A percentile compares a stretch with the other conserved stretches of the same genome.
These are phyloP conservation scores for Plantago coronopus DNA, from an alignment of 305 asterid genomes.

Conservation along the genomic window DNA sequence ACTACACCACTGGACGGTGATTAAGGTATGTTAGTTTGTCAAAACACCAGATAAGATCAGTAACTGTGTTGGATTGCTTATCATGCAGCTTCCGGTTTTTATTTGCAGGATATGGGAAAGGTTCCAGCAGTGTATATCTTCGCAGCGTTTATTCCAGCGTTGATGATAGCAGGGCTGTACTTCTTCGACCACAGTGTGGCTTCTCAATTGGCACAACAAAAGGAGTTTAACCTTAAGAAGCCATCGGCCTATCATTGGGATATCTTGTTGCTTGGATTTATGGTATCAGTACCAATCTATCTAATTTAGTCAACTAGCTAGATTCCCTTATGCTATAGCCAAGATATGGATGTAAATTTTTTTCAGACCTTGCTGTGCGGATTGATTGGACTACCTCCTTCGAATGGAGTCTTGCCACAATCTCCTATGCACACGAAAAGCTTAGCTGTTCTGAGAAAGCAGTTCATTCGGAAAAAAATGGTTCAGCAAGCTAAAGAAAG, in stretches of 20 bases:
- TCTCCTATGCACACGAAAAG: slow-evolving; percentile 88
- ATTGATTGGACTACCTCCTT: slow-evolving; percentile 75
- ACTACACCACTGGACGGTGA: slow-evolving; percentile 66
- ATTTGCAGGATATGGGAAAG: slow-evolving; percentile 70
- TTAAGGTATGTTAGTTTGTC: slow-evolving; percentile 40
- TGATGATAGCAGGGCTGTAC: slow-evolving; percentile 77
- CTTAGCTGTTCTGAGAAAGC: slow-evolving; percentile 55
- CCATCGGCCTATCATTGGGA: slow-evolving; percentile 78
- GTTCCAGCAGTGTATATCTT: slow-evolving; percentile 52
- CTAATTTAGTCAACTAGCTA: no score
- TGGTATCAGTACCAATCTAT: slow-evolving; percentile 35
- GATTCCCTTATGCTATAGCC: not conserved
- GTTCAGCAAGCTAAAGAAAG: slow-evolving; percentile 67
- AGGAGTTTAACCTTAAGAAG: slow-evolving; percentile 72
- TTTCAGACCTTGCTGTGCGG: slow-evolving; percentile 64
- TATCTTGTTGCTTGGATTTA: slow-evolving; percentile 60
- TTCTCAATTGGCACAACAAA: slow-evolving; percentile 72
- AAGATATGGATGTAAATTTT: not conserved
- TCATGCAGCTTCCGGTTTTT: no score
- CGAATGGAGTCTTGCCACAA: slow-evolving; percentile 86
- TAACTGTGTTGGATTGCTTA: no score
- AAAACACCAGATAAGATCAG: no score
- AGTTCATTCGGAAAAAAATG: slow-evolving; percentile 64
- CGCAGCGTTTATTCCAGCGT: slow-evolving; percentile 61
- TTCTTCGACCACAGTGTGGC: slow-evolving; percentile 93